Conservation (phyloP, 768 basidiomycete species). For the Calocybe indica region DNA sequence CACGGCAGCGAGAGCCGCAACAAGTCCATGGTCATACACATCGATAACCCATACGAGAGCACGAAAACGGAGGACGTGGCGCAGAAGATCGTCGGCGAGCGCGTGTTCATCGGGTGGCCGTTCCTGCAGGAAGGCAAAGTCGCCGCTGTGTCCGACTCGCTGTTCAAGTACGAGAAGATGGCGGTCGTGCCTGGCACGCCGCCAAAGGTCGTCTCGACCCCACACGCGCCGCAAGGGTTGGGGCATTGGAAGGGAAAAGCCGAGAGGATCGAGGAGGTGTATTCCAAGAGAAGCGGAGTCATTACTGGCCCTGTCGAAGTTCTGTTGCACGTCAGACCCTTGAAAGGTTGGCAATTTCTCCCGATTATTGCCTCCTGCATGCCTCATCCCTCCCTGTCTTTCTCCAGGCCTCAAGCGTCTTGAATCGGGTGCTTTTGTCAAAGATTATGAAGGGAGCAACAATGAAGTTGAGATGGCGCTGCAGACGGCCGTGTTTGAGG, state of each 20-base stretch:
- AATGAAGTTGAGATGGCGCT: conserved; percentile 84
- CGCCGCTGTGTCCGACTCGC: conserved; percentile 76
- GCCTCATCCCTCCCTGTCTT: not conserved
- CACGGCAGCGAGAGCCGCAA: conserved; percentile 88
- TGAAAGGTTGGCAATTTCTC: conserved; percentile 62
- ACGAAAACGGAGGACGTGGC: conserved; percentile 72
- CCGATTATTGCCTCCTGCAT: not conserved
- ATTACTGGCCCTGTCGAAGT: conserved; percentile 78
- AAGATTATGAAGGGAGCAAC: conserved; percentile 83
- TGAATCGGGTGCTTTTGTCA: conserved; percentile 87
- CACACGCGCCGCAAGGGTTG: conserved; percentile 66
- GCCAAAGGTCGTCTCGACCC: conserved; percentile 59
- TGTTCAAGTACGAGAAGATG: conserved; percentile 82
- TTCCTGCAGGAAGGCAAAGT: conserved; percentile 92
- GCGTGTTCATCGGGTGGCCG: conserved; percentile 86
- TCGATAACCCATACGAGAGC: conserved; percentile 68
- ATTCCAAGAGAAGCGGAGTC: conserved; percentile 88
- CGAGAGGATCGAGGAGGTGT: conserved; percentile 73
- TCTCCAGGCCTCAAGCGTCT: conserved; percentile 80
- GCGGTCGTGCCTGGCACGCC: conserved; percentile 42
- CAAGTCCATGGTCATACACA: conserved; percentile 88
- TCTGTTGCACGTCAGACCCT: conserved; percentile 80
- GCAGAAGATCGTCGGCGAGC: conserved; percentile 63
- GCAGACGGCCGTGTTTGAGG: conserved; percentile 78
- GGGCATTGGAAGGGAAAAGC: conserved; percentile 75